Base-by-base conservation (phyloP, 1,139 yeast genomes). In the Suhomyces kunorum region DNA sequence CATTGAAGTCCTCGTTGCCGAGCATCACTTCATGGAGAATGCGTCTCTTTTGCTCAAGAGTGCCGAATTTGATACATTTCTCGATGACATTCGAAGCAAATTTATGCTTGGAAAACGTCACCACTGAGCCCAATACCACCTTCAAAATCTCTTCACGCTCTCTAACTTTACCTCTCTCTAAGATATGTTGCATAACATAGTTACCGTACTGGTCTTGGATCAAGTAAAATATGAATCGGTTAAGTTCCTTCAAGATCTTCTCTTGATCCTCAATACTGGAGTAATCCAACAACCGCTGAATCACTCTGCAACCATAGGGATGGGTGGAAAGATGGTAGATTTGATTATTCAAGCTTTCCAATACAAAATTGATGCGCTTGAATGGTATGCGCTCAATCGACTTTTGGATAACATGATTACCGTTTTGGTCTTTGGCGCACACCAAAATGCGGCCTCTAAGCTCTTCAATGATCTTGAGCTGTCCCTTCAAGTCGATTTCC, bases 1-100 rank as follows among this genome's bases (percentile, higher is more conserved):
- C 57, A 42, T 59, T 42, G 44, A 62, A 55, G 36, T 66, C 71
- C 45, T 71, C 74, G 48, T 76, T 76, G 9, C 74, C 77, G 20
- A 67, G 57, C 66, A 85, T 67, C 23, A 85, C 83, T 50, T 76
- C 83, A 46, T 74, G 77, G 38, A 87, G 76, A 32, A 92, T 76
- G 33, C 71, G 61, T 42, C 70, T 66, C 47, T 89, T 75, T 63
- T 89, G 95, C 7, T 65, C 69, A 6, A 66, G 62, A 14, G 78
- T 71, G 26, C 96, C 95, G 59, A 74, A 78, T 42, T 87, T 76
- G 39, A 92, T 88, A 55, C 96, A 87, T 60, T 88, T 90, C 63
- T 94, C 98, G 53, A 92, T 95, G 20, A 94, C 98, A 63, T 94
- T 94, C 1, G 97, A 88, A 2, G 98, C 98, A 71, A 89, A 94